phyloP scores from a whole-genome alignment of 2,329 filamentous ascomycete species.

The Scortechinia acanthostroma region DNA sequence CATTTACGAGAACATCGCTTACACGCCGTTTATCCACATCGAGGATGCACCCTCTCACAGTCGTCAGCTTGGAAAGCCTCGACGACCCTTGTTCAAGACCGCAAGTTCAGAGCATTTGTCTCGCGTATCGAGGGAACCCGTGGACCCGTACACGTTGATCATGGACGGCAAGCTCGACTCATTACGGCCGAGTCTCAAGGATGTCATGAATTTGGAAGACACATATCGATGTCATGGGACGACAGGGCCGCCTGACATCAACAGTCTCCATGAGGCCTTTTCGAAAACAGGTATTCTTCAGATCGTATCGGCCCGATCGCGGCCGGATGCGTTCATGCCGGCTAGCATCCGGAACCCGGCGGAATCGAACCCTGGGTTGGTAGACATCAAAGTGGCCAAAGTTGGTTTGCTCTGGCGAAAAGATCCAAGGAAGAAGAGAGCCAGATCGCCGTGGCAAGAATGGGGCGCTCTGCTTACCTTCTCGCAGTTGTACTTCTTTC shows the following conservation, averaged over 20 bases:
- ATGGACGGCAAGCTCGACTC: conserved; percentile 62
- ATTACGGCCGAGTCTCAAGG: conserved; percentile 58
- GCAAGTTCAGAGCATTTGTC: conserved; percentile 33
- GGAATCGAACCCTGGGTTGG: conserved; percentile 64
- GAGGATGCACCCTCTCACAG: conserved; percentile 39
- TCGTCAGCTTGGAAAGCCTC: neutral
- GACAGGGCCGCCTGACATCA: conserved; percentile 46
- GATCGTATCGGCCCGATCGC: conserved; percentile 66
- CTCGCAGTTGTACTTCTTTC: conserved; percentile 68
- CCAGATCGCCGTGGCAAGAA: conserved; percentile 70
- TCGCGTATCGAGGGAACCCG: conserved; percentile 52
- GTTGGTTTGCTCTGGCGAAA: conserved; percentile 70
- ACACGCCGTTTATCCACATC: conserved; percentile 71
- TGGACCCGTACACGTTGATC: conserved; percentile 69
- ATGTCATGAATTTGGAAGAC: conserved; percentile 66
- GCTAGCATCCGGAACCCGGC: conserved; percentile 57
- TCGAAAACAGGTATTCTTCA: conserved; percentile 65
- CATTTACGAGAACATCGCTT: conserved; percentile 71
- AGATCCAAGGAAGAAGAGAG: conserved; percentile 65
- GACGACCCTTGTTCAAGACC: neutral
- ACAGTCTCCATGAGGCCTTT: conserved; percentile 56
- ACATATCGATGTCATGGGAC: conserved; percentile 61
- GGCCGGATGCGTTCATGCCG: conserved; percentile 67
- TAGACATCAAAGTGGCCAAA: conserved; percentile 71
- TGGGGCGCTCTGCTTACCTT: conserved; percentile 70